Evolutionary conservation across 2,329 filamentous ascomycete genomes (phyloP), one percentile per base, ranked within the genome.

Genomic region (Aaosphaeria pasadenensis): DNA sequence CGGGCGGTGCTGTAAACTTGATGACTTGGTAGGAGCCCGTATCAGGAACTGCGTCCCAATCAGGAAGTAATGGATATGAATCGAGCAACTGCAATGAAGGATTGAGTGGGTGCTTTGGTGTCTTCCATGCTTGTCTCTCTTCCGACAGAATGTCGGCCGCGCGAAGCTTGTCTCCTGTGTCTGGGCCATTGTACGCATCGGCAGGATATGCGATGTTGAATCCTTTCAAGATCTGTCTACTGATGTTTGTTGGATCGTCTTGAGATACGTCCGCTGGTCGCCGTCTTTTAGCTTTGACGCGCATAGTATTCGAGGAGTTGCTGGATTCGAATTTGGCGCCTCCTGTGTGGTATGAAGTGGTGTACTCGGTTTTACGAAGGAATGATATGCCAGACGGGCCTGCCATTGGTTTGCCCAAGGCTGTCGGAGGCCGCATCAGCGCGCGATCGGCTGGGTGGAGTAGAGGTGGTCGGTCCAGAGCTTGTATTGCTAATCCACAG

Each of bases 281-380:
- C 29, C 62, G 60, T 39, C 72, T 72, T 55, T 68, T 71, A 56
- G 59, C 66, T 60, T 56, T 61, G 42, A 58, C 64, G 53, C 61
- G 75, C 67, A 64, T 75, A 55, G 60, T 69, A 68, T 63, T 61
- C 11, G 62, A 63, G 4, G 81, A 78, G 29, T 78, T 79, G 30
- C 77, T 78, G 0, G 77, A 77, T 44, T 82, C 78, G 47, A 77
- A 75, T 24, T 71, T 63, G 7, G 73, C 70, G 11, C 74, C 52
- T 57, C 69, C 64, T 7, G 67, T 66, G 45, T 72, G 73, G 43
- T 57, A 59, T 28, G 75, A 74, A 13, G 88, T 89, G 63, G 96
- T 96, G 74, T 97, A 97, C 71, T 99, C 94, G 47, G 94, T 97
- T 62, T 92, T 85, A 49, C 94, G 89, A 58, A 99, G 81, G 80